These are phyloP conservation scores for Arthrobotrys conoides DNA, from an alignment of 2,329 filamentous ascomycete genomes.

Conservation along the genomic window DNA sequence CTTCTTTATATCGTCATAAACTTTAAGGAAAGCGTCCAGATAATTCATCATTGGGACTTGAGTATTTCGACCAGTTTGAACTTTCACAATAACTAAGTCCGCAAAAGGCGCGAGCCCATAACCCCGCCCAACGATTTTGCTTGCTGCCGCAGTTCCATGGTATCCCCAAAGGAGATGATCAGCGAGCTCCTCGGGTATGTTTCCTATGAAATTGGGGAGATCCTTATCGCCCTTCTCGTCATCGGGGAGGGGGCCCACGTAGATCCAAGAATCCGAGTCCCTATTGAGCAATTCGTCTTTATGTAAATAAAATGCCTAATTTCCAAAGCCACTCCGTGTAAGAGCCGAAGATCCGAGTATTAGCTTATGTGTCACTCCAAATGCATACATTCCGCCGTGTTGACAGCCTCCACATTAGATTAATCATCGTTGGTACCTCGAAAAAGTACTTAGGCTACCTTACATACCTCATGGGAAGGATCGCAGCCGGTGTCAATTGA, in stretches of 20 bases:
- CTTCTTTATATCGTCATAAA: background rate
- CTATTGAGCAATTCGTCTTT: background rate
- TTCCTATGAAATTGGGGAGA: background rate
- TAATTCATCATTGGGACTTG: no score
- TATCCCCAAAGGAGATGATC: background rate
- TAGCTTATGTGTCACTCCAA: no score
- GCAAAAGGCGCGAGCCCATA: background rate
- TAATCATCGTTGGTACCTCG: no score
- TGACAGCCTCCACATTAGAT: background rate
- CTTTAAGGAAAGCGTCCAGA: background rate
- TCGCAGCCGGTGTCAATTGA: background rate
- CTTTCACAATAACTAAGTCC: background rate
- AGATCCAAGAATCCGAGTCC: background rate
- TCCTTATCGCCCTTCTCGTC: conserved; percentile 2
- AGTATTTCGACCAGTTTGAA: background rate
- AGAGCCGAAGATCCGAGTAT: no score
- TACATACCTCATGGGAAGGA: background rate
- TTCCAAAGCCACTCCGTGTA: no score
- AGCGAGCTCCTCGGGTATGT: background rate
- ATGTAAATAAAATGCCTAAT: background rate
- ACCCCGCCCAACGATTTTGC: background rate
- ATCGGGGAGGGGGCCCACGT: background rate
- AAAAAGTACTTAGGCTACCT: no score
- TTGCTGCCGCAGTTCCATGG: background rate
- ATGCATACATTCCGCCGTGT: no score